A percentile compares a stretch with the other conserved stretches of the same genome.
Evolutionary conservation across 768 basidiomycete genomes (phyloP).

Genomic region (Lactarius sp.): DNA sequence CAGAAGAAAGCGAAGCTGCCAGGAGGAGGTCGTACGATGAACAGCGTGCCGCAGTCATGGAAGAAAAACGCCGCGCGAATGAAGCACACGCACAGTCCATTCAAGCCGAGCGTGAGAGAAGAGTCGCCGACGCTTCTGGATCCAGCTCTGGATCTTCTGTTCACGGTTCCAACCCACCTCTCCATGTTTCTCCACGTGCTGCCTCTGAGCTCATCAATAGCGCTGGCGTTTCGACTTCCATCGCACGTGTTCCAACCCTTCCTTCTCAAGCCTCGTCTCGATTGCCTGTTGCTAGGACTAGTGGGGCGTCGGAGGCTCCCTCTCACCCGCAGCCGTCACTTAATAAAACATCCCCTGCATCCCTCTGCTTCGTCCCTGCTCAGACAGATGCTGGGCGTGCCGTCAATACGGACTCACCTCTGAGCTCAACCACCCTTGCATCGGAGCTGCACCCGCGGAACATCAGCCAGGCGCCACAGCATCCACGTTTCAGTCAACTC

Average conservation of each 20-base stretch:
- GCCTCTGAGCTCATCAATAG: neutral
- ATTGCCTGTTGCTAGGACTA: neutral
- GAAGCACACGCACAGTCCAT: constrained; percentile 6
- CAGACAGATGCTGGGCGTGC: constrained; percentile 20
- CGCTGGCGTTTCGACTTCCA: neutral
- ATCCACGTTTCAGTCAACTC: neutral
- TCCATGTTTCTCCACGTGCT: neutral
- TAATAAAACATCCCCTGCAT: neutral
- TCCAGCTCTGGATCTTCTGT: neutral
- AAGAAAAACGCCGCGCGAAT: neutral
- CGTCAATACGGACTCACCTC: constrained; percentile 19
- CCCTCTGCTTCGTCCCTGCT: constrained; percentile 16
- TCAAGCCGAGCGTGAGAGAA: constrained; percentile 15
- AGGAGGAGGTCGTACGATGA: constrained; percentile 5
- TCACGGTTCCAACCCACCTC: neutral
- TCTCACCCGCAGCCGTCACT: neutral
- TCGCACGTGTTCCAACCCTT: neutral
- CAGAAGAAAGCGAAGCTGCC: constrained; percentile 3
- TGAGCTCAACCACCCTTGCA: constrained; percentile 21
- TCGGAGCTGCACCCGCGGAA: constrained; percentile 16
- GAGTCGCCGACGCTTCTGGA: neutral
- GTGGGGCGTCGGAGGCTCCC: neutral
- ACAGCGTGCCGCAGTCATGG: constrained; percentile 16
- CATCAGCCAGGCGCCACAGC: neutral
- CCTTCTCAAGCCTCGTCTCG: neutral